Percentiles rank a stretch among this genome's conserved stretches.
phyloP scores from a whole-genome alignment of 2,329 filamentous ascomycete genomes.

The Colletotrichum sp. region DNA sequence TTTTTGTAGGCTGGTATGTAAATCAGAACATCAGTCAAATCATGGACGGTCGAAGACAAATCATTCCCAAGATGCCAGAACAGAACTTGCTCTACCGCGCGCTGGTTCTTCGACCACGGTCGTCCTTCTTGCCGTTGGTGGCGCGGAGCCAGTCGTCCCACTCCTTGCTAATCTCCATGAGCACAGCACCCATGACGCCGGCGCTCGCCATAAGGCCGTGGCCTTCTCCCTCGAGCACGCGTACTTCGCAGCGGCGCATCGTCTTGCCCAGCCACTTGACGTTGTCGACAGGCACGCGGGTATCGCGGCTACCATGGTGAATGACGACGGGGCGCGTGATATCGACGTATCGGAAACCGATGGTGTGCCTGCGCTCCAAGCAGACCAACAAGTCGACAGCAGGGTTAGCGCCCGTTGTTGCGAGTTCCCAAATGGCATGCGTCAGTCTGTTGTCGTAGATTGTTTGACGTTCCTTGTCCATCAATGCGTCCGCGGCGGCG shows the following conservation, averaged over 20 bases:
- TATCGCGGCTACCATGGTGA: constrained; percentile 90
- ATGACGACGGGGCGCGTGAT: constrained; percentile 92
- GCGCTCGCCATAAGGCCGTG: constrained; percentile 97
- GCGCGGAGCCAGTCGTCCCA: constrained; percentile 86
- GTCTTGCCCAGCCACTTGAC: constrained; percentile 92
- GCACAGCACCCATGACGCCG: constrained; percentile 87
- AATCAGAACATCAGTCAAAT: background rate
- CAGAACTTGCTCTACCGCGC: background rate
- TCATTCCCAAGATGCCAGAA: background rate
- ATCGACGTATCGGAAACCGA: constrained; percentile 96
- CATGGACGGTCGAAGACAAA: background rate
- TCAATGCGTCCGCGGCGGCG: constrained; percentile 63
- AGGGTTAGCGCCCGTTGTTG: constrained; percentile 89
- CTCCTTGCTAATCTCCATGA: constrained; percentile 92
- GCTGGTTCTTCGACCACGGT: constrained; percentile 18
- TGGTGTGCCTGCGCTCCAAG: constrained; percentile 85
- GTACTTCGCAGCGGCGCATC: constrained; percentile 91
- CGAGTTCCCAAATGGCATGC: constrained; percentile 91
- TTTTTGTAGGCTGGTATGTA: background rate
- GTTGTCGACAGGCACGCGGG: constrained; percentile 91
- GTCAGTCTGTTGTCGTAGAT: constrained; percentile 87
- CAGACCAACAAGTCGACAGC: constrained; percentile 93
- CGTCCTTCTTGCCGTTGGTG: constrained; percentile 36
- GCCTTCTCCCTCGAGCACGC: constrained; percentile 87
- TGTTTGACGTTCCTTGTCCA: constrained; percentile 73